phyloP scores from a whole-genome alignment of 805 yeast species.

The Metschnikowia peoriensis region DNA sequence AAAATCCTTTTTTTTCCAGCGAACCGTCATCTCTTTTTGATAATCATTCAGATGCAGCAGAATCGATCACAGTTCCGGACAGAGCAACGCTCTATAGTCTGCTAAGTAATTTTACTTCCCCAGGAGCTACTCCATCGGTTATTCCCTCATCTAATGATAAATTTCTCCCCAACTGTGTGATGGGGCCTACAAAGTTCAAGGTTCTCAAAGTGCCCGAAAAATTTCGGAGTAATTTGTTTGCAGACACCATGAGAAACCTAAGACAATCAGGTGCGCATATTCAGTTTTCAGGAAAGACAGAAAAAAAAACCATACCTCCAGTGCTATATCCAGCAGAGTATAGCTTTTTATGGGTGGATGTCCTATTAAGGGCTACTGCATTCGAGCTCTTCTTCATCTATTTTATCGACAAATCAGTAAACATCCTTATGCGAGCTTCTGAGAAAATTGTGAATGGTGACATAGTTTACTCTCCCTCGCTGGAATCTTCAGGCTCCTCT shows the following conservation, averaged over 20 bases:
- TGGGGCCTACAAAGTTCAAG: slow-evolving; percentile 1
- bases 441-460: slow-evolving; percentile 19
- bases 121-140: not conserved
- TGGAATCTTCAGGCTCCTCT: slow-evolving; percentile 2
- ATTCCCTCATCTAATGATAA: not conserved
- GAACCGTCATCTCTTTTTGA: not conserved
- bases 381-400: slow-evolving; percentile 34
- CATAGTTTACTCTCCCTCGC: slow-evolving; percentile 9
- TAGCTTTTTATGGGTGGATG: slow-evolving; percentile 29
- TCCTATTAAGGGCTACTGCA: slow-evolving; percentile 28
- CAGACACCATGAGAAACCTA: slow-evolving; percentile 3
- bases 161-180: slow-evolving; percentile 2
- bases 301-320: slow-evolving; percentile 18
- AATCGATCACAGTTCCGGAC: not conserved
- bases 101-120: not conserved
- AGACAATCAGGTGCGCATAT: slow-evolving; percentile 3
- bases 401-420: slow-evolving; percentile 38
- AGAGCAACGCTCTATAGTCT: not conserved
- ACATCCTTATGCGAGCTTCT: slow-evolving; percentile 23
- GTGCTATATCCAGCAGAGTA: slow-evolving; percentile 25
- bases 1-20: slow-evolving; percentile 2
- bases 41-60: not conserved
- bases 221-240: slow-evolving; percentile 1
- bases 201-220: slow-evolving; percentile 2
- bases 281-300: not conserved